Evolutionary conservation across 768 basidiomycete species (phyloP), one percentile per base, ranked within the genome.

Genomic region (Russula compacta): DNA sequence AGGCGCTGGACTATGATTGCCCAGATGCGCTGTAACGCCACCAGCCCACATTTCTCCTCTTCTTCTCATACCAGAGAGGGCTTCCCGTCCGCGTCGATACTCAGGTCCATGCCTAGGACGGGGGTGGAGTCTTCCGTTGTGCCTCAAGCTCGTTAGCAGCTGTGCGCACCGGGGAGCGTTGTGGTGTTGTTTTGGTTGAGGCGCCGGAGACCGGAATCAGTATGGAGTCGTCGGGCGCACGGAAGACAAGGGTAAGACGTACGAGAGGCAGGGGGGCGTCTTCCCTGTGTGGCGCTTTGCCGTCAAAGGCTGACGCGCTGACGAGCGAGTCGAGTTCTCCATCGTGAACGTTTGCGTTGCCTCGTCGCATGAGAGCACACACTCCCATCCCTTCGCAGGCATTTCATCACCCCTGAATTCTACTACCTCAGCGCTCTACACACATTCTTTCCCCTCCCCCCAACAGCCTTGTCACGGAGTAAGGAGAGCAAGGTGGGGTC

Each of bases 291-390:
- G 33, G 51, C 0, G 39, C 53, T 9, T 50, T 53, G 10, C 36
- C 24, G 0, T 47, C 57, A 55, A 59, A 65, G 24, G 52, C 58
- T 61, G 49, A 66, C n/a, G n/a, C 60, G 44, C 59, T 65, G 33
- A 61, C 56, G 36, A 49, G 55, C 43, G 66, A 63, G 24, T 64
- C 66, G 14, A 66, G 53, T 67, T 67, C 58, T 67, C 60, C 36
- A 62, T 60, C 52, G 59, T 46, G 48, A 62, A 59, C 8, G 64
- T 49, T 59, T 66, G 64, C 17, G 80, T 76, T 56, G 83, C 85
- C 68, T 88, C 87, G 69, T 92, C 89, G 67, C 84, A 92, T 48
- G 92, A 85, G 43, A 92, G 76, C 8, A 91, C 81, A 64, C 89
- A 92, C 53, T 90, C 87, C 66, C 78, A 78, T 49, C 89, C 86